Evolutionary conservation across 257 asterid genomes (phyloP).

Genomic region (Paulownia fortunei): DNA sequence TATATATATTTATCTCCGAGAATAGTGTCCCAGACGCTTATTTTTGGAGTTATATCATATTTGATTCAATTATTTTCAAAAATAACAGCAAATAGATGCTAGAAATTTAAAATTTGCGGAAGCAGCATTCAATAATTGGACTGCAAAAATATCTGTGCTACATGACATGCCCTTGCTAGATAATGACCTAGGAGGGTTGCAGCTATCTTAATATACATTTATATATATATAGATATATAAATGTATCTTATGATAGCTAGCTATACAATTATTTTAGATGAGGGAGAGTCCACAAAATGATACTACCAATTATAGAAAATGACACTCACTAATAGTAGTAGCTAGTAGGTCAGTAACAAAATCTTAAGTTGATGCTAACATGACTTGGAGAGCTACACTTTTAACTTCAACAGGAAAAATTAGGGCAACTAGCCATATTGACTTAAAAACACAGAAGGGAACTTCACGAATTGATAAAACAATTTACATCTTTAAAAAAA

Average conservation of each 20-base stretch:
- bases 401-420: background rate
- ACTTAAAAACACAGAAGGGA: background rate
- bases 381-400: background rate
- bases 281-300: constrained; percentile 9
- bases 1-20: too few species aligned
- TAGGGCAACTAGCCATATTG: background rate
- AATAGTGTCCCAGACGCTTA: too few species aligned
- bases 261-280: background rate
- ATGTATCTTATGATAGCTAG: background rate
- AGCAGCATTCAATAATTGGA: background rate
- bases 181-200: background rate
- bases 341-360: background rate
- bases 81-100: background rate
- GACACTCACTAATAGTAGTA: constrained; percentile 6
- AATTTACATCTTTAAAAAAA: too few species aligned
- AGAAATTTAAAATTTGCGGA: background rate
- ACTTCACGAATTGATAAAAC: too few species aligned
- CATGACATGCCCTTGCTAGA: background rate
- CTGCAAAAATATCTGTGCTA: background rate
- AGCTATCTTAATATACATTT: background rate
- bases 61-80: too few species aligned
- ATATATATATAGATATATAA: background rate
- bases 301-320: constrained; percentile 20
- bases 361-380: background rate
- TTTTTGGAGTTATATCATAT: too few species aligned